Base-by-base conservation (phyloP, 139 green algal species). In the Pleodorina starrii region DNA sequence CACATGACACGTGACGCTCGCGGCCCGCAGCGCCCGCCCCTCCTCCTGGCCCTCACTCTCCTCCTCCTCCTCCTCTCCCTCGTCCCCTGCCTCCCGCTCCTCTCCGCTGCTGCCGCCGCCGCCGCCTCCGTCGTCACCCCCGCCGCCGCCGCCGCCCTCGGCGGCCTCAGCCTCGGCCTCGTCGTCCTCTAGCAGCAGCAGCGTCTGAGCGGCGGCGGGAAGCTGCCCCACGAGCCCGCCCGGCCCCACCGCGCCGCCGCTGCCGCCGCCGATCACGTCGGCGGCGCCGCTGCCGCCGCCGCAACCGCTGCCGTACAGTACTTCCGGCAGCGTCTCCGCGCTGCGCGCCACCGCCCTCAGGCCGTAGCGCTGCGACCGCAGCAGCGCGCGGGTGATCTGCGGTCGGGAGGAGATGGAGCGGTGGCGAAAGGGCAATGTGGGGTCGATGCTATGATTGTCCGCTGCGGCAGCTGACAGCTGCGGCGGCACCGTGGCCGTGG, bases 321-420 rank as follows among this genome's bases (percentile, higher is more conserved):
- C 29, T 36, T 71, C 51, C 51, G 68, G 38, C 54, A 86, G 79
- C 57, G n/a, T 32, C 38, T 86, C 79, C 38, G 79, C 79, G 57
- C 29, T 59, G 54, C 57, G 79, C 14, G 80, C 80, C 32, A 44
- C 42, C 11, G 48, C 80, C 10, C 9, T 17, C 3, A 87, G 80
- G 59, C 80, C 80, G 80, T 77, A 87, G 60, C 80, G 80, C 17
- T 59, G 80, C 7, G 80, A 87, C 38, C 60, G 79, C n/a, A 87
- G 80, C 60, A 77, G 60, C 6, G 60, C 40, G n/a, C 80, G 80
- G 60, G 40, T 44, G 21, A 85, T 6, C 78, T 85, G 78, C 19
- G 35, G 43, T n/a, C n/a, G n/a, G n/a, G n/a, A n/a, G n/a, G n/a
- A n/a, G n/a, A n/a, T n/a, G n/a, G n/a, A n/a, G n/a, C n/a, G n/a